Evolutionary conservation across 768 basidiomycete species (phyloP).

Genomic region (Gymnopilus dilepis): DNA sequence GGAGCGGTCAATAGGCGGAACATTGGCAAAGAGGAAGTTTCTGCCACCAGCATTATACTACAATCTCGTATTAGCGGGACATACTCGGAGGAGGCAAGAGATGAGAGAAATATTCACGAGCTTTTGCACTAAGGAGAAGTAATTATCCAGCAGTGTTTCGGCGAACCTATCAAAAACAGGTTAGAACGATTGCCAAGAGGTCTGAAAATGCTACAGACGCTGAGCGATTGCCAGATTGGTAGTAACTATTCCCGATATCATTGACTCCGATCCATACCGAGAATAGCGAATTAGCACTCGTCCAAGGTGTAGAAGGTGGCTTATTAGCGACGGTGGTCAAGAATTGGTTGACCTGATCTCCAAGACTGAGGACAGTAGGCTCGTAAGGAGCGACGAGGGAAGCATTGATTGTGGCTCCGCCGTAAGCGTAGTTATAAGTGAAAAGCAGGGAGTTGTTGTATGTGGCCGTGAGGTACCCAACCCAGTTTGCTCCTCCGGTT

Average conservation of each 20-base stretch:
- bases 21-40: slow-evolving; percentile 55
- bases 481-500: slow-evolving; percentile 64
- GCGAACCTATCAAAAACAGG: slow-evolving; percentile 31
- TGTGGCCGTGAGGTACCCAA: slow-evolving; percentile 55
- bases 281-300: slow-evolving; percentile 60
- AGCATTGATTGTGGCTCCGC: slow-evolving; percentile 68
- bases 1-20: slow-evolving; percentile 47
- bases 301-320: slow-evolving; percentile 60
- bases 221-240: slow-evolving; percentile 47
- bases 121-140: slow-evolving; percentile 37
- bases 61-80: not conserved
- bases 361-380: slow-evolving; percentile 56
- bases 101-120: slow-evolving; percentile 4
- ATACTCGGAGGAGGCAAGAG: not conserved
- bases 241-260: slow-evolving; percentile 65
- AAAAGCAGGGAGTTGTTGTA: slow-evolving; percentile 59
- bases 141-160: slow-evolving; percentile 14
- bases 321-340: slow-evolving; percentile 49
- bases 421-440: slow-evolving; percentile 71
- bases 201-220: slow-evolving; percentile 42
- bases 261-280: slow-evolving; percentile 78
- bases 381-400: slow-evolving; percentile 58
- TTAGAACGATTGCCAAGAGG: not conserved
- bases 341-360: slow-evolving; percentile 68
- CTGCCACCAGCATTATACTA: slow-evolving; percentile 57